These are phyloP conservation scores for Panicum hallii DNA, from an alignment of 202 grass and related monocot genomes.

Conservation along the genomic window DNA sequence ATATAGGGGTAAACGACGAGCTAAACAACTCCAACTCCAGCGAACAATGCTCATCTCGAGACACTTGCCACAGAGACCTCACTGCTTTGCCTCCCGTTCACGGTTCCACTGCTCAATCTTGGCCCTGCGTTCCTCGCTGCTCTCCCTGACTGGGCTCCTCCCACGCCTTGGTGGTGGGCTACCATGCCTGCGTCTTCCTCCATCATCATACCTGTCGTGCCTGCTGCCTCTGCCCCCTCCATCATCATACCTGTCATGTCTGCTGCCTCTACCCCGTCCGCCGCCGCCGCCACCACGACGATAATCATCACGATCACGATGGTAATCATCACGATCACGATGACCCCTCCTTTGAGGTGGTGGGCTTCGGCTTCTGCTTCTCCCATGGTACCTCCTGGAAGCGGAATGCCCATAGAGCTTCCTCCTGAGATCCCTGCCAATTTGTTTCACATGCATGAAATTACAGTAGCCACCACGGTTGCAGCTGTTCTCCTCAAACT, in stretches of 20 bases:
- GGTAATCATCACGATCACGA: constrained; percentile 54
- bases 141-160: constrained; percentile 70
- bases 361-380: constrained; percentile 73
- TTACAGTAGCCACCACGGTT: constrained; percentile 96
- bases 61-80: constrained; percentile 11
- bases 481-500: constrained; percentile 97
- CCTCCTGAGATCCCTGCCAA: constrained; percentile 87
- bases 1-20: not conserved
- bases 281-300: constrained; percentile 51
- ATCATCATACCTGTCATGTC: constrained; percentile 49
- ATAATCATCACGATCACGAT: constrained; percentile 27
- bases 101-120: constrained; percentile 94
- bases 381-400: constrained; percentile 55
- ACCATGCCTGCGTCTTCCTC: constrained; percentile 56
- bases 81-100: constrained; percentile 61
- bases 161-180: constrained; percentile 50
- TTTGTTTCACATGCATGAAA: constrained; percentile 99
- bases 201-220: constrained; percentile 60
- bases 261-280: constrained; percentile 37
- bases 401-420: constrained; percentile 61
- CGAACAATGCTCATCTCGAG: not conserved
- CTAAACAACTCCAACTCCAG: not conserved
- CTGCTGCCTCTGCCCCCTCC: constrained; percentile 44
- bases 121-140: constrained; percentile 74
- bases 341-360: constrained; percentile 58